Base-by-base conservation (phyloP, 2,329 filamentous ascomycete species). In the Tolypocladium endophyticum region DNA sequence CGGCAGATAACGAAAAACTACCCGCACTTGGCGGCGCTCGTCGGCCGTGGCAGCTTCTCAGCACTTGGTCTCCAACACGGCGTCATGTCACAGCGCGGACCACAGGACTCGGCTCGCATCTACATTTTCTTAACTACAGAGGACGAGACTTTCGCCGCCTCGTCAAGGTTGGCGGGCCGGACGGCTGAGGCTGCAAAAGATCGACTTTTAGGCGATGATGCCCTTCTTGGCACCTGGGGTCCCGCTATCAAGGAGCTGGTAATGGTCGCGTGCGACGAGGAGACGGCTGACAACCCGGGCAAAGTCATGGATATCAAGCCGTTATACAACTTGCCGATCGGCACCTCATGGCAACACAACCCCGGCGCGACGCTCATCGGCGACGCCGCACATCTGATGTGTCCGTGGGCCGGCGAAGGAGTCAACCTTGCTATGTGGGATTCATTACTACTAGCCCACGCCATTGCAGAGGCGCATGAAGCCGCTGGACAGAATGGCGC, bases 361-460 rank as follows among this genome's bases (percentile, higher is more conserved):
- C 43, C 70, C 0, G 77, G 79, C 3, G 70, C 77, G 4, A 81
- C 82, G 0, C 68, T 85, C 20, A 67, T 84, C 25, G 82, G 82
- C 3, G 81, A 84, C 64, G 79, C 81, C 0, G 81, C 80, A 11
- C 81, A 84, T 66, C 63, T 83, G 16, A 80, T 81, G 74, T 76
- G 75, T 3, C 78, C 79, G 0, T 79, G 76, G 60, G 76, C 76
- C 0, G 81, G 82, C 3, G 80, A 81, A 55, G 81, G 81, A 1
- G 81, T 83, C 45, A 84, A 84, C 63, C 64, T 77, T 4, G 80
- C 76, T 0, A 78, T 84, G 76, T 67, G 71, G 45, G 81, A 84
- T 64, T 72, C 79, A 0, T 63, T 81, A 20, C 68, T 77, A 14
- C 67, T 84, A 3, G 73, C 72, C 0, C 53, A 67, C 16, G 70